phyloP scores from a whole-genome alignment of 2,329 filamentous ascomycete species.

The Verticillium nonalfalfae region DNA sequence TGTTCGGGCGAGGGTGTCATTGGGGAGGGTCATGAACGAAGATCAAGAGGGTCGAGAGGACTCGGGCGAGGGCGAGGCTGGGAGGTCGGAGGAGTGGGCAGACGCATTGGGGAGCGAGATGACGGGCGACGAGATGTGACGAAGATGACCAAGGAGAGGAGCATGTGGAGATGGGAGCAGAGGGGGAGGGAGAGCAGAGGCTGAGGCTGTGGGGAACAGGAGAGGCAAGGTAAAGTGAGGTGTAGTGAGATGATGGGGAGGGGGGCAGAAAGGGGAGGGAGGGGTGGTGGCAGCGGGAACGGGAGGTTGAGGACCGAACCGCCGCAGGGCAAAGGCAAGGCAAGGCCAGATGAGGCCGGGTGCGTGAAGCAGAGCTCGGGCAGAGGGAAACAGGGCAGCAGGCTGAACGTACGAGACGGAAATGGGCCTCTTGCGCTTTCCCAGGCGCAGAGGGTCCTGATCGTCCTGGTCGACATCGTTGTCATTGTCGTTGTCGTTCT shows the following conservation, averaged over 20 bases:
- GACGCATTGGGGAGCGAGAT: neutral
- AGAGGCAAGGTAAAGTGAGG: constrained; percentile 5
- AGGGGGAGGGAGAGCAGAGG: neutral
- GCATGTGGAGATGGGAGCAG: constrained; percentile 3
- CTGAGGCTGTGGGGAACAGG: constrained; percentile 1
- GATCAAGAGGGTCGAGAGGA: neutral
- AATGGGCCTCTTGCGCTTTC: constrained; percentile 55
- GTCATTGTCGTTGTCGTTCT: constrained; percentile 36
- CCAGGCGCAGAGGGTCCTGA: constrained; percentile 32
- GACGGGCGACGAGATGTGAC: neutral
- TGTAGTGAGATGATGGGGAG: constrained; percentile 1
- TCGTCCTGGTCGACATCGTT: constrained; percentile 37
- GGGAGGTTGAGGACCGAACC: neutral
- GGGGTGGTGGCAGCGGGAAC: neutral
- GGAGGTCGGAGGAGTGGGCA: constrained; percentile 1
- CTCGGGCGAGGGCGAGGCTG: constrained; percentile 1
- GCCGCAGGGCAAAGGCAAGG: neutral
- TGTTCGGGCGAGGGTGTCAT: constrained; percentile 12
- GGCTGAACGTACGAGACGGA: constrained; percentile 50
- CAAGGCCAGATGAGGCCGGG: neutral
- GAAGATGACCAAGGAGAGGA: neutral
- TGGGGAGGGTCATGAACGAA: constrained; percentile 1
- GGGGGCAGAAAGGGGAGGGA: neutral
- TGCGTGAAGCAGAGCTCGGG: constrained; percentile 3
- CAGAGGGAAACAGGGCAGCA: neutral